A percentile compares a stretch with the other conserved stretches of the same genome.
Evolutionary conservation across 202 grass and related monocot genomes (phyloP).

Genomic region (Cymbopogon flexuosus): DNA sequence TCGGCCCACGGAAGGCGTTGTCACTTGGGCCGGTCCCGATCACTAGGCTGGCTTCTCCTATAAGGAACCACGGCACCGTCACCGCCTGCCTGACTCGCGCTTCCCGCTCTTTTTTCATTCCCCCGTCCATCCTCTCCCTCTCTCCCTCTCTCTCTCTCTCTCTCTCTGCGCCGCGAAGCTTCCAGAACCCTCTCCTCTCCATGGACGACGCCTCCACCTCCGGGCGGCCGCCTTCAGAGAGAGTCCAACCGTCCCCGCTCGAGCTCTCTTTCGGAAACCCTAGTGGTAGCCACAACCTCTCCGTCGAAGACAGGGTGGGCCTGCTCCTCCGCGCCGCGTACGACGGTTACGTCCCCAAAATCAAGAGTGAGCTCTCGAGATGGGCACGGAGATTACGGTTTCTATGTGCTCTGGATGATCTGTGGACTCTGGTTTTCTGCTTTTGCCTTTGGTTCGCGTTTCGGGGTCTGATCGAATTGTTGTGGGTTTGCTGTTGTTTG

Average conservation of each 20-base stretch:
- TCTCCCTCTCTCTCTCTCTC: not conserved
- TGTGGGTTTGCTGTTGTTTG: not conserved
- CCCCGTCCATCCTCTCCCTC: not conserved
- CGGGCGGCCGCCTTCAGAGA: no score
- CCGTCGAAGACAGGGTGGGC: not conserved
- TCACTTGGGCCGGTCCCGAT: not conserved
- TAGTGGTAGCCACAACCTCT: not conserved
- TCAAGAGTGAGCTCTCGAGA: not conserved
- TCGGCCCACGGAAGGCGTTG: no score
- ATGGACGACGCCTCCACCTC: not conserved
- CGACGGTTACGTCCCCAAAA: not conserved
- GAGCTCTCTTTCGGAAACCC: not conserved
- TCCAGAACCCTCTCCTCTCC: not conserved
- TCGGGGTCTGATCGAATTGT: not conserved
- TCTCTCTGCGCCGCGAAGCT: not conserved
- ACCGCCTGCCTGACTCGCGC: not conserved
- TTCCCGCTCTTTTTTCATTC: not conserved
- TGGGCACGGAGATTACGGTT: not conserved
- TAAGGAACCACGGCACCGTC: no score
- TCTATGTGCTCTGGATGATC: not conserved
- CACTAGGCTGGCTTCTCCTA: not conserved
- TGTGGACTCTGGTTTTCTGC: not conserved
- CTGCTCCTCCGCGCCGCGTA: not conserved
- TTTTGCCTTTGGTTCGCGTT: not conserved
- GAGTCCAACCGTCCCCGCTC: not conserved